Evolutionary conservation across 2,329 filamentous ascomycete species (phyloP).

Genomic region (Alternaria novae-zelandiae): DNA sequence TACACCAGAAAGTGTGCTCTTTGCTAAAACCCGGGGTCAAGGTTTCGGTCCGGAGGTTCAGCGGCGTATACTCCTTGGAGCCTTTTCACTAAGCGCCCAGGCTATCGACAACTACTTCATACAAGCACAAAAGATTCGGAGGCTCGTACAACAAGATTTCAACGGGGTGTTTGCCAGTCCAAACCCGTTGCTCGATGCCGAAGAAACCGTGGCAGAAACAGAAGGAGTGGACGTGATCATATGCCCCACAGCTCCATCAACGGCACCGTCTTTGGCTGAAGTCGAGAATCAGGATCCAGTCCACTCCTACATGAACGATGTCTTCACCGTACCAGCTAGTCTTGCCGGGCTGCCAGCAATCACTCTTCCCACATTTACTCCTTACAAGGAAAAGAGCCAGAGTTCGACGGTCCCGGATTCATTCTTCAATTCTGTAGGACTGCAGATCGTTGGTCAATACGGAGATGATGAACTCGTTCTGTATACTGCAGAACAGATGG

Average conservation of each 20-base stretch:
- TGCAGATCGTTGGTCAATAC: slow-evolving; percentile 83
- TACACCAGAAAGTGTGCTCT: slow-evolving; percentile 61
- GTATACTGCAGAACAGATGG: slow-evolving; percentile 57
- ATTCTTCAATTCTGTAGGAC: slow-evolving; percentile 57
- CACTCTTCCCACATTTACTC: slow-evolving; percentile 72
- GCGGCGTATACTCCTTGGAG: slow-evolving; percentile 84
- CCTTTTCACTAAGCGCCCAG: slow-evolving; percentile 86
- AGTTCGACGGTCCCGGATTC: slow-evolving; percentile 24
- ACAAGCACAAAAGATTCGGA: slow-evolving; percentile 85
- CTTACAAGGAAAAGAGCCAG: slow-evolving; percentile 28
- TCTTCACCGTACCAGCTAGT: slow-evolving; percentile 94
- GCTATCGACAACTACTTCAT: slow-evolving; percentile 97
- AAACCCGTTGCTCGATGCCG: slow-evolving; percentile 68
- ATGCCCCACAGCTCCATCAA: slow-evolving; percentile 83
- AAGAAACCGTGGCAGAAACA: slow-evolving; percentile 48
- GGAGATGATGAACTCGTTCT: slow-evolving; percentile 74
- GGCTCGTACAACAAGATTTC: slow-evolving; percentile 86
- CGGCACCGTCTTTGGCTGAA: slow-evolving; percentile 69
- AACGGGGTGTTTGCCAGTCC: slow-evolving; percentile 73
- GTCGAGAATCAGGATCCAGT: slow-evolving; percentile 63
- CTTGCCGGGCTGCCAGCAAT: slow-evolving; percentile 88
- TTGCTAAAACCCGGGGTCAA: slow-evolving; percentile 73
- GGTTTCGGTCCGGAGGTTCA: slow-evolving; percentile 87
- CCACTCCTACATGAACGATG: slow-evolving; percentile 89
- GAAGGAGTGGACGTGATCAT: slow-evolving; percentile 83